Evolutionary conservation across 495 filamentous ascomycete species (phyloP), one percentile per base, ranked within the genome.

Genomic region (Penicillium manginii): DNA sequence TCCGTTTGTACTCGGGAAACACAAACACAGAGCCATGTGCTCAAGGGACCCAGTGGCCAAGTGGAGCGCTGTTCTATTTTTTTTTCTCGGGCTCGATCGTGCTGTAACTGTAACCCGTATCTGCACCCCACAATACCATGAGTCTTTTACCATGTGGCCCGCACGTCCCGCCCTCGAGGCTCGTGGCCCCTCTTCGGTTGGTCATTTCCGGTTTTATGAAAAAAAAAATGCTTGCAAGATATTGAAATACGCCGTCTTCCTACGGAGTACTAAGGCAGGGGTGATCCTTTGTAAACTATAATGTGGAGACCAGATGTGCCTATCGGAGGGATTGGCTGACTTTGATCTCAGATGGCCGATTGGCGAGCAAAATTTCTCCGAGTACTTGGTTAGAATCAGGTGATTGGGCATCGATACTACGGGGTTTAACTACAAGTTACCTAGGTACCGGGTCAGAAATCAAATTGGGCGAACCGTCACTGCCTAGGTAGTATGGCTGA

Each of bases 251-350:
- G 47, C 65, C 59, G 58, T 59, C 45, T 22, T 21, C 22, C 26
- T 29, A 5, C 26, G 26, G 26, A 29, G 21, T 33, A 37, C 62
- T 67, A 67, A 62, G 55, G 65, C 62, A 65, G 56, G 65, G 56
- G 60, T 45, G 23, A 56, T 55, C 62, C 50, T 58, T 52, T 33
- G 46, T 31, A 40, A 22, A 46, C 52, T 47, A 23, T 31, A 23
- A 11, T 40, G 61, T 62, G 46, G 50, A 50, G 47, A 55, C 32
- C 14, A 10, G 46, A 61, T 62, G 39, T 22, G 18, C 55, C 53
- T 62, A 63, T 55, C 46, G 50, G 19, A 51, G 23, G 9, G 46
- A 33, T 11, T 22, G 26, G 11, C n/a, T 29, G 31, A 11, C 4
- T n/a, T 23, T 11, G 40, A 64, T 58, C 54, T 49, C 53, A 26